Base-by-base conservation (phyloP, 495 filamentous ascomycete species). In the Lepidopterella palustris region DNA sequence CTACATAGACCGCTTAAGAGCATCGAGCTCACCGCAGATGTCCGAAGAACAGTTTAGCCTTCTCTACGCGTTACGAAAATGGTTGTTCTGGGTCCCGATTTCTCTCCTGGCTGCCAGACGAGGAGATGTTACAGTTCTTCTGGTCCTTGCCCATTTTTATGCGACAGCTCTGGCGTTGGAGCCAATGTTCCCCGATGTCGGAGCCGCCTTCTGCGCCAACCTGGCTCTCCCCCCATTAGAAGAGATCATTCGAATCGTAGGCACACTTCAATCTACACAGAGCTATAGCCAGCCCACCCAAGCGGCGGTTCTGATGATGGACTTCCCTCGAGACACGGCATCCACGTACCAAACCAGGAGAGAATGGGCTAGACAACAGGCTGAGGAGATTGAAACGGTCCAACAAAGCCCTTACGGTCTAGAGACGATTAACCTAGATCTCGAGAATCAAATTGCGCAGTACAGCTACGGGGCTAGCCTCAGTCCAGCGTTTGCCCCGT, bases 51-150 rank as follows among this genome's bases (percentile, higher is more conserved):
- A 92, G 64, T 97, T 97, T 71, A 85, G 90, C 68, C 84, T 90
- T 61, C 81, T 97, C 25, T 88, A 92, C 60, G 81, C 87, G 5
- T 80, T 98, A 18, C 85, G 92, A 45, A 83, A 85, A 57, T 97
- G 95, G 92, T 81, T 97, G 21, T 95, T 97, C 76, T 98, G 91
- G 89, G 80, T 96, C 47, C 95, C 95, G 3, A 83, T 89, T 54
- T 76, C 78, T 62, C 81, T 81, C 60, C 76, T 88, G 32, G 79
- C 84, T 64, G 76, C 79, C 52, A 81, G 80, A 23, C 72, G 78
- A 23, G 76, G 74, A 25, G 83, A 84, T 59, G 77, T 82, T 3
- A 84, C 82, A 29, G 83, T 86, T 20, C 77, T 97, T 71, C 77
- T 97, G 21, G 81, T 95, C 29, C 82, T 98, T 35, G 87, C 91